These are phyloP conservation scores for Penicillium desertorum DNA, from an alignment of 495 filamentous ascomycete species.

Conservation along the genomic window DNA sequence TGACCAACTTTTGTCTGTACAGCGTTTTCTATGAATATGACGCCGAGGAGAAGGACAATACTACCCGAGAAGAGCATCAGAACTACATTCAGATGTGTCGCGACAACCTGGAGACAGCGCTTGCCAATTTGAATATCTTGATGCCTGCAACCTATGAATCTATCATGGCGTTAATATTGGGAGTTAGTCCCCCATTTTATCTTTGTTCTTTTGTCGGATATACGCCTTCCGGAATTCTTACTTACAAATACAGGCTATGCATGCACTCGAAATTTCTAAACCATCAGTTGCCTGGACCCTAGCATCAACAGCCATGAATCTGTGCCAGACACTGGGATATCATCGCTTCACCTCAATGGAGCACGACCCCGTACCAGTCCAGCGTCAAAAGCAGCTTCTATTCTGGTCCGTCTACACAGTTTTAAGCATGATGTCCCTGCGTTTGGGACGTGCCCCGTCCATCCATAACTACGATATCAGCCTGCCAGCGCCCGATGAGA, in stretches of 20 bases:
- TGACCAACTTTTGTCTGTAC: slow-evolving; percentile 57
- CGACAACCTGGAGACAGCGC: slow-evolving; percentile 57
- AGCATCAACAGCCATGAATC: slow-evolving; percentile 53
- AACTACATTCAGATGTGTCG: slow-evolving; percentile 48
- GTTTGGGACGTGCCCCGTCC: slow-evolving; percentile 59
- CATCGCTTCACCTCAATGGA: slow-evolving; percentile 57
- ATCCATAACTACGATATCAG: slow-evolving; percentile 68
- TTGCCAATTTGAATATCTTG: slow-evolving; percentile 57
- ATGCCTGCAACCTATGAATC: slow-evolving; percentile 58
- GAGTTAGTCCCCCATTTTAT: slow-evolving; percentile 39
- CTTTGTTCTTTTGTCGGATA: neutral
- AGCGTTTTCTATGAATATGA: slow-evolving; percentile 56
- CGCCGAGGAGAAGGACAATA: slow-evolving; percentile 30
- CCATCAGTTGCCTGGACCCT: slow-evolving; percentile 64
- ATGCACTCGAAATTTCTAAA: slow-evolving; percentile 62
- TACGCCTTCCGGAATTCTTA: neutral
- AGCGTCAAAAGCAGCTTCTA: slow-evolving; percentile 38
- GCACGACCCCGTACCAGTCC: slow-evolving; percentile 37
- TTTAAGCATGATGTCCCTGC: slow-evolving; percentile 61
- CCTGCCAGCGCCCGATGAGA: slow-evolving; percentile 39
- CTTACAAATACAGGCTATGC: slow-evolving; percentile 38
- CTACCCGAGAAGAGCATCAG: slow-evolving; percentile 35
- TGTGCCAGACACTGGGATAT: slow-evolving; percentile 65
- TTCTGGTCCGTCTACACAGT: slow-evolving; percentile 67
- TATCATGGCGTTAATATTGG: slow-evolving; percentile 58